These are phyloP conservation scores for Kodamaea sp. DNA, from an alignment of 1,139 yeast genomes.

Conservation along the genomic window DNA sequence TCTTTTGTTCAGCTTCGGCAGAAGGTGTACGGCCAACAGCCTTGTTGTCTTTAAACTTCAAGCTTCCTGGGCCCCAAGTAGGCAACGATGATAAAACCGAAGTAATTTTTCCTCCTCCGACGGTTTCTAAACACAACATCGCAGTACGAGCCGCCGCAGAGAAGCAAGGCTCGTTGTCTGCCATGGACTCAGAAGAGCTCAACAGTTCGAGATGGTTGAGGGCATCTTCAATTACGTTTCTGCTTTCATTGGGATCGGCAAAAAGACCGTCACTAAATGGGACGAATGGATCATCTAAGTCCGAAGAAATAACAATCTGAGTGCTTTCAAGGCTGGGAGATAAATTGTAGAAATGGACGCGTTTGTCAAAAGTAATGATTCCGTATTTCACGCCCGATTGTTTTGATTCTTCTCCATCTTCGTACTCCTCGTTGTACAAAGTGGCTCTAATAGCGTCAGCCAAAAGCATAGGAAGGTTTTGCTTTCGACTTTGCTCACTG, in stretches of 20 bases:
- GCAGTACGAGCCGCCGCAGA: conserved; percentile 82
- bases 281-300: conserved; percentile 76
- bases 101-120: conserved; percentile 82
- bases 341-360: conserved; percentile 74
- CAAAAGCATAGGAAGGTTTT: conserved; percentile 63
- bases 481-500: conserved; percentile 59
- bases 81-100: conserved; percentile 72
- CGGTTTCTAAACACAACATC: conserved; percentile 56
- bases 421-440: conserved; percentile 33
- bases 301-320: conserved; percentile 68
- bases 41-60: conserved; percentile 52
- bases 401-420: conserved; percentile 8
- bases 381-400: conserved; percentile 41
- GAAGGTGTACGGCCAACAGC: conserved; percentile 37
- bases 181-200: conserved; percentile 38
- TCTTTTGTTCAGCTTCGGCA: conserved; percentile 56
- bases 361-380: conserved; percentile 75
- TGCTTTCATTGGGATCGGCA: conserved; percentile 72
- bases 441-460: conserved; percentile 73
- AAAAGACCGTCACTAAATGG: conserved; percentile 81
- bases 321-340: conserved; percentile 56
- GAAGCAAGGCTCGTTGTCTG: conserved; percentile 70
- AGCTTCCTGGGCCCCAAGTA: conserved; percentile 81
- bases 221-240: conserved; percentile 64
- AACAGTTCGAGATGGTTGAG: conserved; percentile 58